Evolutionary conservation across 75 land plant species (phyloP), one percentile per base, ranked within the genome.

Genomic region (Larix kaempferi): DNA sequence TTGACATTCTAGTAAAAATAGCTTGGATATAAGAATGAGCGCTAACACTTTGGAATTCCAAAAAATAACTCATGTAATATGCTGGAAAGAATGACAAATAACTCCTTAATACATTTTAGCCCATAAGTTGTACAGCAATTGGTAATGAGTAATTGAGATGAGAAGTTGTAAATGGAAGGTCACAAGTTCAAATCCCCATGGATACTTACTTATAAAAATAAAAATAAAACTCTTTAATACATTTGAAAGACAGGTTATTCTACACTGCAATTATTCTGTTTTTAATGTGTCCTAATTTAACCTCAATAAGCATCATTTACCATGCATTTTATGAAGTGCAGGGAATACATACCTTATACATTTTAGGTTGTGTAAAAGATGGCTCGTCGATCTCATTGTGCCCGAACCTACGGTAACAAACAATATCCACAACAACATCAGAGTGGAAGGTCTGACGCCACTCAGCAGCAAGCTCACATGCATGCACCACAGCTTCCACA

Each of bases 331-430:
- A 74, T 55, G 6, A 52, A 74, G 26, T 17, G 17, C 41, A 29
- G 17, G 57, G 57, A 27, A 65, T 33, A 71, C n/a, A 77, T 33
- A 94, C 99, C 98, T 92, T 77, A 74, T 96, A 96, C 99, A 96
- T 96, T 80, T 89, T 92, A 44, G 99, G 99, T 74, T 96, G 99
- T 29, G 99, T 96, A 81, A 94, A 96, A 33, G 87, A 86, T 60
- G 99, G 99, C 78, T 96, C 99, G 78, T 96, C 99, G 76, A 94
- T 94, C 74, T 96, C 99, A 90, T 96, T 96, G 83, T 96, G 99
- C n/a, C 99, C 99, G 83, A 92, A 94, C 11, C 99, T 82, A 56
- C 99, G 87, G 66, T 94, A 96, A 66, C 99, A 96, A 21, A 96
- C 99, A 35, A 94, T 80, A 81, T 96, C 99, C 65, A 96, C 95